Evolutionary conservation across 805 yeast genomes (phyloP).

Genomic region (Candida argentea): DNA sequence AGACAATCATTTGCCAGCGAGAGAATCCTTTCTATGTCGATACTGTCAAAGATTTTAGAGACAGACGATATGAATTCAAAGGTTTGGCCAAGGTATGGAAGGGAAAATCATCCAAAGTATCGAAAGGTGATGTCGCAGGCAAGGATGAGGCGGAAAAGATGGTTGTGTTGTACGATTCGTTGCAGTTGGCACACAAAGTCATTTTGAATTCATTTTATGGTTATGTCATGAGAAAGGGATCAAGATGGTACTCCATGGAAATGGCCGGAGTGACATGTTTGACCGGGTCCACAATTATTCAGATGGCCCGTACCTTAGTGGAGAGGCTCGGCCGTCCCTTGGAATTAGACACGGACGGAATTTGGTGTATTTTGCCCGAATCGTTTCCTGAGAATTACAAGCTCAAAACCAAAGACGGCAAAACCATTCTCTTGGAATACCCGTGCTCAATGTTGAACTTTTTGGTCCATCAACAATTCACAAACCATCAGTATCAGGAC

Average conservation of each 20-base stretch:
- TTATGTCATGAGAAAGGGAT: constrained; percentile 97
- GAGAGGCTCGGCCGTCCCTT: constrained; percentile 92
- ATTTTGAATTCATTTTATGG: constrained; percentile 95
- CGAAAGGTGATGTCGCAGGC: constrained; percentile 43
- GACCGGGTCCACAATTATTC: constrained; percentile 96
- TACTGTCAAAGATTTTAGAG: constrained; percentile 90
- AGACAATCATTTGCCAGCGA: constrained; percentile 91
- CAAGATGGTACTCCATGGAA: constrained; percentile 98
- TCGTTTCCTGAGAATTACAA: constrained; percentile 86
- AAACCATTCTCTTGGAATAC: constrained; percentile 67
- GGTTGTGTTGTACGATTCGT: constrained; percentile 87
- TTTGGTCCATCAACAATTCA: constrained; percentile 80
- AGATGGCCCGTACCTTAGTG: constrained; percentile 87
- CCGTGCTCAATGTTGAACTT: constrained; percentile 96
- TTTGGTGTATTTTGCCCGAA: constrained; percentile 95
- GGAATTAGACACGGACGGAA: constrained; percentile 97
- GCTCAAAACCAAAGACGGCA: constrained; percentile 67
- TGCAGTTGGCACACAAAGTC: constrained; percentile 94
- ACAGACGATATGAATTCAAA: constrained; percentile 91
- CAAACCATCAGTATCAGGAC: constrained; percentile 91
- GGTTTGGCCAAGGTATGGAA: constrained; percentile 93
- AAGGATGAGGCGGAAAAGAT: constrained; percentile 89
- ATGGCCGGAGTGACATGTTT: constrained; percentile 99
- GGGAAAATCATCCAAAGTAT: constrained; percentile 53
- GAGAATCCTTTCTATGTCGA: constrained; percentile 96